phyloP scores from a whole-genome alignment of 2,329 filamentous ascomycete genomes.

The Diatrype stigma region DNA sequence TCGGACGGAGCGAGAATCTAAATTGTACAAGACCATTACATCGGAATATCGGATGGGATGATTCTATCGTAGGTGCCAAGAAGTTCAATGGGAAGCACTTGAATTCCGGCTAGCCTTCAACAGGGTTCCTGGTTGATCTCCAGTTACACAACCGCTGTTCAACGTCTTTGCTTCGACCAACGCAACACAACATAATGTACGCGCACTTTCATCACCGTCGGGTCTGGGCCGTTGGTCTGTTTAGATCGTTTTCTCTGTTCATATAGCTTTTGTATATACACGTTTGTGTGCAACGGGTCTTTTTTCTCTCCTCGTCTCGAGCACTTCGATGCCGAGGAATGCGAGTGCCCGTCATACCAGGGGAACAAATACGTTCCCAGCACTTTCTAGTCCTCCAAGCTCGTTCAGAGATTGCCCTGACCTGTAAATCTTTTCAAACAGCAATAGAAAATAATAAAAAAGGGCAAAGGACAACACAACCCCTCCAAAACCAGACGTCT shows the following conservation, averaged over 20 bases:
- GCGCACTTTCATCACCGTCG: no score
- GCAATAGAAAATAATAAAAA: slow-evolving; percentile 3
- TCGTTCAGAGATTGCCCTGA: not conserved
- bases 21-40: no score
- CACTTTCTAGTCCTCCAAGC: slow-evolving; percentile 11
- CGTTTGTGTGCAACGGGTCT: slow-evolving; percentile 4
- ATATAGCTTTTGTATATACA: slow-evolving; percentile 10
- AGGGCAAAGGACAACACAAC: slow-evolving; percentile 3
- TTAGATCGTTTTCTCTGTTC: slow-evolving; percentile 48
- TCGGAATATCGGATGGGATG: no score
- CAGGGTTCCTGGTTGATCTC: no score
- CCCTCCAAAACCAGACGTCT: not conserved
- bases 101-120: no score
- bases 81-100: no score
- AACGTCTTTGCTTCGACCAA: no score
- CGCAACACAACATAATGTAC: no score
- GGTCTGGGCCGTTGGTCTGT: no score
- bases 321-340: slow-evolving; percentile 32
- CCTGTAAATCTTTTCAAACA: not conserved
- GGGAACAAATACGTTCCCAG: slow-evolving; percentile 13
- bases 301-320: slow-evolving; percentile 27
- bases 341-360: slow-evolving; percentile 13
- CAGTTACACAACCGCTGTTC: no score
- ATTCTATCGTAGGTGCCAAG: no score
- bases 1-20: no score